Conservation (phyloP, 305 asterid species). For the Fraxinus xanthoxyloides region DNA sequence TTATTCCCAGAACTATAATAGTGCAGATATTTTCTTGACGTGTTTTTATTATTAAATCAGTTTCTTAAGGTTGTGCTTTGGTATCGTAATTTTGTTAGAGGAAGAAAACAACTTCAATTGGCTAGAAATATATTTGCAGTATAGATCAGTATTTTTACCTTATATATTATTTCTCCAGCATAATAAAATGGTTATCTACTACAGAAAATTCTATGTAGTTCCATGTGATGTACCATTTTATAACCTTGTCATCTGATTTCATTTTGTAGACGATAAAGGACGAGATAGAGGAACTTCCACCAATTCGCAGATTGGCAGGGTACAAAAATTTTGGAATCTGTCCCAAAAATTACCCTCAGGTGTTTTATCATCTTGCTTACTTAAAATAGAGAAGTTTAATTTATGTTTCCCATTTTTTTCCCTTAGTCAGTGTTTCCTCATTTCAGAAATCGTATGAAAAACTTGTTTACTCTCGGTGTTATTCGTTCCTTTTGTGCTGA, state of each 20-base stretch:
- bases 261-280: slow-evolving; percentile 22
- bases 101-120: neutral
- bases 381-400: neutral
- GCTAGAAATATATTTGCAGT: neutral
- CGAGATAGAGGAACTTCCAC: slow-evolving; percentile 25
- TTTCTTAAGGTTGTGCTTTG: slow-evolving; percentile 1
- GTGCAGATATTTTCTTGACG: neutral
- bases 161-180: neutral
- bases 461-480: slow-evolving; percentile 7
- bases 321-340: slow-evolving; percentile 26
- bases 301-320: slow-evolving; percentile 24
- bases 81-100: neutral
- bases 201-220: neutral
- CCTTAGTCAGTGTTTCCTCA: slow-evolving; percentile 14
- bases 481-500: slow-evolving; percentile 1
- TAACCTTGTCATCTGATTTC: slow-evolving; percentile 11
- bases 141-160: neutral
- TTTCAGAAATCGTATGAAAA: slow-evolving; percentile 1
- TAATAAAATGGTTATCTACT: slow-evolving; percentile 8
- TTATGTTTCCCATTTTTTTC: slow-evolving; percentile 5
- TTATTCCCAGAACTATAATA: neutral
- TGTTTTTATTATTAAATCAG: neutral
- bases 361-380: slow-evolving; percentile 15
- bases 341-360: slow-evolving; percentile 40
- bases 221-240: neutral